These are phyloP conservation scores for Aspergillus neoniger DNA, from an alignment of 2,329 filamentous ascomycete genomes.

Conservation along the genomic window DNA sequence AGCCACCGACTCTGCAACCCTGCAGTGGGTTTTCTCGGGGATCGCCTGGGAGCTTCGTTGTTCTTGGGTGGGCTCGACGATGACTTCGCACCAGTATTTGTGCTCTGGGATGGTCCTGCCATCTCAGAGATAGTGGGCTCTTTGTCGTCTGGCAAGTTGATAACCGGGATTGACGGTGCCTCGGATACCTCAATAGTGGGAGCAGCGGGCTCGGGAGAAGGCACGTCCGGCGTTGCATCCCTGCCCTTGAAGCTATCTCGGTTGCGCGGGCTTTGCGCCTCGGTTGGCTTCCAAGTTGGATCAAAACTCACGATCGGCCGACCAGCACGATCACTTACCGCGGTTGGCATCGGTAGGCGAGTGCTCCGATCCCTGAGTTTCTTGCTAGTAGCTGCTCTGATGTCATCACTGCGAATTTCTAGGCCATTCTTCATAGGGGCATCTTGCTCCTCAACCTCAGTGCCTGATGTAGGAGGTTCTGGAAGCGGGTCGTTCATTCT, in stretches of 20 bases:
- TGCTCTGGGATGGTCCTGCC: constrained; percentile 17
- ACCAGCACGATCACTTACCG: constrained; percentile 86
- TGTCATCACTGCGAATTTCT: constrained; percentile 83
- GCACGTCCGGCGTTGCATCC: constrained; percentile 29
- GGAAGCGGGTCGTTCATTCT: constrained; percentile 62
- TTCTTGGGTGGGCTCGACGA: constrained; percentile 20
- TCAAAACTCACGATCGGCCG: constrained; percentile 98
- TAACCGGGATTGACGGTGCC: constrained; percentile 44
- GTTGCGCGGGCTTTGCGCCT: constrained; percentile 35
- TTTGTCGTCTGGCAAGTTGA: constrained; percentile 53
- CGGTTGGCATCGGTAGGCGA: constrained; percentile 83
- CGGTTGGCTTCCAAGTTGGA: constrained; percentile 70
- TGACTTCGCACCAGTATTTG: constrained; percentile 17
- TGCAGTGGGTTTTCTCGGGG: constrained; percentile 40
- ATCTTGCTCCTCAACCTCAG: constrained; percentile 42
- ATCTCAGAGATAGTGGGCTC: constrained; percentile 43
- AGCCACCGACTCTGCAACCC: constrained; percentile 38
- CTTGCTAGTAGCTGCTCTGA: constrained; percentile 88
- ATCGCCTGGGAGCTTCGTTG: constrained; percentile 27
- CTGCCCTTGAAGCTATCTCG: constrained; percentile 16
- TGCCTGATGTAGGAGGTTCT: constrained; percentile 24
- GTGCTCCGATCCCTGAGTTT: constrained; percentile 80
- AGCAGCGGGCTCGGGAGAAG: constrained; percentile 52
- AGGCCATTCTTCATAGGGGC: constrained; percentile 71
- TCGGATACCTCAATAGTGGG: constrained; percentile 41